These are phyloP conservation scores for Grosmannia clavigera DNA, from an alignment of 2,329 filamentous ascomycete genomes.

Conservation along the genomic window DNA sequence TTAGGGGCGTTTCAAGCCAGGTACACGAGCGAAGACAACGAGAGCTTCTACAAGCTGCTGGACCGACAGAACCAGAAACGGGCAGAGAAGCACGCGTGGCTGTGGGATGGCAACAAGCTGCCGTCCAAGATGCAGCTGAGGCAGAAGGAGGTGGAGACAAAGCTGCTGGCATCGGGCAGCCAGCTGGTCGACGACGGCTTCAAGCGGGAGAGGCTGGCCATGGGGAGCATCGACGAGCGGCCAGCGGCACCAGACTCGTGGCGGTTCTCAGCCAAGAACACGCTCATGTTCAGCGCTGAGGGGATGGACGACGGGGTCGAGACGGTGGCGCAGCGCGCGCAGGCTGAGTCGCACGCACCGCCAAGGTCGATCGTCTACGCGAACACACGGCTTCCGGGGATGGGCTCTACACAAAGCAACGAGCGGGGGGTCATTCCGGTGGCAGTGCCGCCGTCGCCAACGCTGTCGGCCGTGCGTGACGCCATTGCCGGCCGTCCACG, in stretches of 20 bases:
- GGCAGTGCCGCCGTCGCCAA: slow-evolving; percentile 58
- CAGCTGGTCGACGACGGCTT: slow-evolving; percentile 44
- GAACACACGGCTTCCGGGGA: slow-evolving; percentile 65
- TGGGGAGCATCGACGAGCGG: slow-evolving; percentile 50
- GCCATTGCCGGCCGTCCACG: slow-evolving; percentile 66
- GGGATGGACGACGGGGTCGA: slow-evolving; percentile 44
- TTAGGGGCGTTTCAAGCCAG: slow-evolving; percentile 78
- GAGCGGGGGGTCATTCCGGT: too few species aligned
- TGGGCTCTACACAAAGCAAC: slow-evolving; percentile 10
- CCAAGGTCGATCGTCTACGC: slow-evolving; percentile 69
- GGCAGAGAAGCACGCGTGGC: slow-evolving; percentile 76
- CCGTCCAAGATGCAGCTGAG: slow-evolving; percentile 65
- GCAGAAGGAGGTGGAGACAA: slow-evolving; percentile 49
- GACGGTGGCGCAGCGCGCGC: slow-evolving; percentile 56
- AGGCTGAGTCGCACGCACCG: slow-evolving; percentile 57
- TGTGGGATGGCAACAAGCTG: slow-evolving; percentile 82
- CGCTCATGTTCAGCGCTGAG: slow-evolving; percentile 74
- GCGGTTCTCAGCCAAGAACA: slow-evolving; percentile 63
- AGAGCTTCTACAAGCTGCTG: slow-evolving; percentile 84
- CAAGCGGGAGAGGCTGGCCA: slow-evolving; percentile 44
- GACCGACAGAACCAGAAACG: slow-evolving; percentile 82
- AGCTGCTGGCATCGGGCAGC: slow-evolving; percentile 27
- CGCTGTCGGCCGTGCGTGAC: slow-evolving; percentile 70
- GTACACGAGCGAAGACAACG: slow-evolving; percentile 96
- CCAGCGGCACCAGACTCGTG: slow-evolving; percentile 69